Percentiles rank a stretch among this genome's conserved stretches.
These are phyloP conservation scores for Boletus sensibilis DNA, from an alignment of 768 basidiomycete species.

Conservation along the genomic window DNA sequence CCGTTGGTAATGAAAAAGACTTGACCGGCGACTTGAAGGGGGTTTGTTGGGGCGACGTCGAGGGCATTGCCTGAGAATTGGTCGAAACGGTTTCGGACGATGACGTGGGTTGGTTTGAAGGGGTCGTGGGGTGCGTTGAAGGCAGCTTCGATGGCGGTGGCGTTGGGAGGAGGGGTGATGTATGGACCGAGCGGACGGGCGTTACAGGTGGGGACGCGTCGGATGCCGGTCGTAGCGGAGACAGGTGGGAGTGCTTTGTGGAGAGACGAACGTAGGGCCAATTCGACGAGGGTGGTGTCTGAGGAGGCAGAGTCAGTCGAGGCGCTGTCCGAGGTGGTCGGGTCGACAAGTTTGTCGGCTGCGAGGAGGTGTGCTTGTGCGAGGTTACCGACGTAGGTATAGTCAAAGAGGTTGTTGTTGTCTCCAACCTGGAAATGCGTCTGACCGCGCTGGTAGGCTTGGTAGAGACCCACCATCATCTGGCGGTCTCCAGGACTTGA, in stretches of 20 bases:
- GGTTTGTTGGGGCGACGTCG: conserved; percentile 48
- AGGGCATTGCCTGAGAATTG: conserved; percentile 63
- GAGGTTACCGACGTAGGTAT: conserved; percentile 95
- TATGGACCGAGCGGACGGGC: conserved; percentile 86
- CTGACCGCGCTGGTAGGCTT: conserved; percentile 77
- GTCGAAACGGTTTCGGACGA: conserved; percentile 80
- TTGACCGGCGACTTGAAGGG: conserved; percentile 86
- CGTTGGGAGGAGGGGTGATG: conserved; percentile 58
- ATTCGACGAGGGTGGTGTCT: conserved; percentile 40
- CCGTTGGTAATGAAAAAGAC: conserved; percentile 97
- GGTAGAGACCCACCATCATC: conserved; percentile 72
- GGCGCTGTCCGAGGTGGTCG: conserved; percentile 38
- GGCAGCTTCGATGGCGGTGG: conserved; percentile 51
- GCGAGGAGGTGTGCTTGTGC: conserved; percentile 93
- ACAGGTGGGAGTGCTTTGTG: conserved; percentile 58
- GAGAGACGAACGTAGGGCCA: conserved; percentile 43
- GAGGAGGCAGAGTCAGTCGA: conserved; percentile 13
- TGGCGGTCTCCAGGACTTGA: conserved; percentile 89
- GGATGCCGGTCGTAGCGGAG: conserved; percentile 59
- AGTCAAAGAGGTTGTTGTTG: conserved; percentile 92
- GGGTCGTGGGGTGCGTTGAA: conserved; percentile 48
- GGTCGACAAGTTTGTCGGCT: conserved; percentile 72
- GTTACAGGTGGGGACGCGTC: conserved; percentile 72
- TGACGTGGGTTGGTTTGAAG: conserved; percentile 44
- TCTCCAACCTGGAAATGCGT: conserved; percentile 92